Conservation (phyloP, 352 stramenopile species). For the Pythium guiyangense region DNA sequence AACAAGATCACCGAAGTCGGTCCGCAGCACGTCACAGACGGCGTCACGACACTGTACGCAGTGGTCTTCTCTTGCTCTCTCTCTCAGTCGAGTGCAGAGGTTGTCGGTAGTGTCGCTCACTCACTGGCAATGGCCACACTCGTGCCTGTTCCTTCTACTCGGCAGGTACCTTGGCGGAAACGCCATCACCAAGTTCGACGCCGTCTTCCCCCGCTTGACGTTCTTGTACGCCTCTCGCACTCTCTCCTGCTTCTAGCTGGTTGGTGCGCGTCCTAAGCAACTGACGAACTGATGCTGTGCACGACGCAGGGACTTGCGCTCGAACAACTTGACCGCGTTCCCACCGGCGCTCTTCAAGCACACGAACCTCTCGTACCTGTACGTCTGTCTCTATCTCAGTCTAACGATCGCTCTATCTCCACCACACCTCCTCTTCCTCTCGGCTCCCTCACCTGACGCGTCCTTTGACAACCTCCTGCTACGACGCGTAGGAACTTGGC, state of each 20-base stretch:
- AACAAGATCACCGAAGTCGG: background rate
- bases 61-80: background rate
- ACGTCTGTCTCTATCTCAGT: too few species aligned
- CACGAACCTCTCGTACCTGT: background rate
- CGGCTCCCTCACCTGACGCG: too few species aligned
- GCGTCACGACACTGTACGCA: background rate
- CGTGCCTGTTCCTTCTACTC: background rate
- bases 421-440: too few species aligned
- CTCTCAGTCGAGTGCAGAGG: background rate
- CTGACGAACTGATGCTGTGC: too few species aligned
- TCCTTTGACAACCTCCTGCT: too few species aligned
- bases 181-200: background rate
- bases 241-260: too few species aligned
- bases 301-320: too few species aligned
- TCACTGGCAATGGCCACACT: background rate
- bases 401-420: too few species aligned
- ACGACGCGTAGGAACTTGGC: too few species aligned
- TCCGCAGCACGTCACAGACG: background rate
- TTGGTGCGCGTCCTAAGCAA: too few species aligned
- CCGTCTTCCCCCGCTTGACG: background rate
- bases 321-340: background rate
- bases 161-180: conserved; percentile 3
- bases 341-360: background rate
- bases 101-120: background rate
- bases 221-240: background rate